These are phyloP conservation scores for Skeletonema tropicum DNA, from an alignment of 108 stramenopile species.

Conservation along the genomic window DNA sequence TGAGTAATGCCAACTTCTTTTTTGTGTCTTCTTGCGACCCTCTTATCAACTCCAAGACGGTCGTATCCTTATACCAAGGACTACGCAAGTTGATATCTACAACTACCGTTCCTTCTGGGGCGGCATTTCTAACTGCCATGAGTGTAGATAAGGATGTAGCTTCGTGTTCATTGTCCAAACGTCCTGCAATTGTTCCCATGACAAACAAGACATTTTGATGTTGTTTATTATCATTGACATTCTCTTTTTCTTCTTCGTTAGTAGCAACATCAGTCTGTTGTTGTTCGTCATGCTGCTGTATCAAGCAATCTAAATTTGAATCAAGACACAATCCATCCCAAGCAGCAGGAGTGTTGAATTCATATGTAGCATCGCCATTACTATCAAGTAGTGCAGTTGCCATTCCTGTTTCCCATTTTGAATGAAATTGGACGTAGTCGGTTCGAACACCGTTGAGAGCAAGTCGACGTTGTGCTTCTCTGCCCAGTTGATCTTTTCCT, in stretches of 20 bases:
- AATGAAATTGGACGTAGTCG: constrained; percentile 31
- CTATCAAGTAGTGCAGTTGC: constrained; percentile 32
- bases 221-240: background rate
- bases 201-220: constrained; percentile 11
- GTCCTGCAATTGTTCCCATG: constrained; percentile 47
- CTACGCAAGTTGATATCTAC: constrained; percentile 52
- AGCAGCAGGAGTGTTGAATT: constrained; percentile 52
- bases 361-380: constrained; percentile 47
- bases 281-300: background rate
- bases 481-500: constrained; percentile 48
- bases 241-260: background rate
- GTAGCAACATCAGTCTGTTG: background rate
- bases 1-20: constrained; percentile 41
- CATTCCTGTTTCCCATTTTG: constrained; percentile 47
- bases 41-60: constrained; percentile 35
- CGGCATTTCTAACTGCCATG: constrained; percentile 20
- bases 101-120: constrained; percentile 43
- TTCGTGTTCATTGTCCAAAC: constrained; percentile 28
- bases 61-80: constrained; percentile 38
- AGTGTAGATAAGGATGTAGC: constrained; percentile 43
- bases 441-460: constrained; percentile 26
- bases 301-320: background rate
- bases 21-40: background rate
- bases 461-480: constrained; percentile 42
- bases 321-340: constrained; percentile 39